These are phyloP conservation scores for Phialemoniopsis sp. DNA, from an alignment of 2,329 filamentous ascomycete genomes.

Conservation along the genomic window DNA sequence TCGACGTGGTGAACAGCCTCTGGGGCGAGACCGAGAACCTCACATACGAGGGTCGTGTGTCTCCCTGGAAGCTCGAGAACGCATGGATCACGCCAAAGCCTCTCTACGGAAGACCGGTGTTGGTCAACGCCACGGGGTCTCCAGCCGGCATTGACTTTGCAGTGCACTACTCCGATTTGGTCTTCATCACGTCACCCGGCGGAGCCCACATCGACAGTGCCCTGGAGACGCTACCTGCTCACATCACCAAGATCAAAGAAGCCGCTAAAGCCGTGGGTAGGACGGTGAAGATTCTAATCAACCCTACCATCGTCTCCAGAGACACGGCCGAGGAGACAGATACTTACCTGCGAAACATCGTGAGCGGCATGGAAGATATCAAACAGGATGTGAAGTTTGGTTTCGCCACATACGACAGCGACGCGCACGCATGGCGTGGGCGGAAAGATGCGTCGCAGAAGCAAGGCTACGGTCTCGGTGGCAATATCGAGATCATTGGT, in stretches of 20 bases:
- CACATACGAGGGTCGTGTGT: slow-evolving; percentile 12
- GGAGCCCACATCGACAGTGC: slow-evolving; percentile 14
- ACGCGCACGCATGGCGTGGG: slow-evolving; percentile 16
- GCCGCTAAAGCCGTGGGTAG: slow-evolving; percentile 12
- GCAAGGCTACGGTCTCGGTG: too few species aligned
- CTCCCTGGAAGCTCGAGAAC: slow-evolving; percentile 13
- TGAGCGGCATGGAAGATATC: slow-evolving; percentile 7
- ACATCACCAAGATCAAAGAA: slow-evolving; percentile 13
- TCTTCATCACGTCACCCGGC: slow-evolving; percentile 17
- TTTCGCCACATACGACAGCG: slow-evolving; percentile 14
- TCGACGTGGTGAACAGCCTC: slow-evolving; percentile 15
- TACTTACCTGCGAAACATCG: slow-evolving; percentile 11
- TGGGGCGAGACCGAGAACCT: slow-evolving; percentile 16
- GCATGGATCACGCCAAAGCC: slow-evolving; percentile 18
- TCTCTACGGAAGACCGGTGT: slow-evolving; percentile 11
- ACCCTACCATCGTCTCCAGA: slow-evolving; percentile 13
- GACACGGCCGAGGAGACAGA: slow-evolving; percentile 15
- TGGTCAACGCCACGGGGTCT: slow-evolving; percentile 16
- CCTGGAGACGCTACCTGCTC: slow-evolving; percentile 13
- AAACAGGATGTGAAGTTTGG: too few species aligned
- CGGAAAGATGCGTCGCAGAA: slow-evolving; percentile 11
- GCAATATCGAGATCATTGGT: slow-evolving; percentile 16
- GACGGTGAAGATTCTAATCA: slow-evolving; percentile 13
- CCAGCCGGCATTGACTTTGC: slow-evolving; percentile 15
- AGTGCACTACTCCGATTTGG: slow-evolving; percentile 11